Conservation (phyloP, 129 eudicot species). For the Kitagawia praeruptora region DNA sequence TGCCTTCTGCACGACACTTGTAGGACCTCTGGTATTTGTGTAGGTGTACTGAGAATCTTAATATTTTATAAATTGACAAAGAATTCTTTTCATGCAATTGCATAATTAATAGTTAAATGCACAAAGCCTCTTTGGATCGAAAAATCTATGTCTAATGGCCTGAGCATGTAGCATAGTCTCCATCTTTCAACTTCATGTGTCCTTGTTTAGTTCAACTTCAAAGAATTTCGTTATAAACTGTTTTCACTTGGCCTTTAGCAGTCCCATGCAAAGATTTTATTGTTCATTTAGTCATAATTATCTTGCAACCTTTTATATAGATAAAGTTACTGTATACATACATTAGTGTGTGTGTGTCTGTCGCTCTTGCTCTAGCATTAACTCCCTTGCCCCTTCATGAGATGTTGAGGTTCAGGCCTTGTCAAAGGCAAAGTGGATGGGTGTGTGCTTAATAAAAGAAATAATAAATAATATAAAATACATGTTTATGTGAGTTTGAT, state of each 20-base stretch:
- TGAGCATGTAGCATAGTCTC: not conserved
- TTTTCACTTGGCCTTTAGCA: not conserved
- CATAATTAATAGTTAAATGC: not conserved
- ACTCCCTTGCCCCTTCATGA: not conserved
- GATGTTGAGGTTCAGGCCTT: not conserved
- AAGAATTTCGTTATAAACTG: not conserved
- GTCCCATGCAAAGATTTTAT: not conserved
- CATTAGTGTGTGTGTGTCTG: not conserved
- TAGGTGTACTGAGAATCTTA: not conserved
- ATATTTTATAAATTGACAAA: not conserved
- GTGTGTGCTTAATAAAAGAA: not conserved
- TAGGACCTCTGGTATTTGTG: not conserved
- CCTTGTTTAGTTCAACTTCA: not conserved
- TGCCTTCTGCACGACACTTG: not conserved
- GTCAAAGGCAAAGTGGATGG: not conserved
- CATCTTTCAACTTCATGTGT: not conserved
- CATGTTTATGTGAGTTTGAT: not conserved
- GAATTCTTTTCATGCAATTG: not conserved
- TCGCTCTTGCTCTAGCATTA: not conserved
- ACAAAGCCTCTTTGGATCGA: not conserved
- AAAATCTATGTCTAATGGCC: not conserved
- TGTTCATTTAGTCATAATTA: not conserved
- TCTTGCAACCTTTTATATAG: no score
- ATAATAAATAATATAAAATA: no score
- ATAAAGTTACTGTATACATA: not conserved